These are phyloP conservation scores for Artemisia argyi DNA, from an alignment of 129 eudicot genomes.

Conservation along the genomic window DNA sequence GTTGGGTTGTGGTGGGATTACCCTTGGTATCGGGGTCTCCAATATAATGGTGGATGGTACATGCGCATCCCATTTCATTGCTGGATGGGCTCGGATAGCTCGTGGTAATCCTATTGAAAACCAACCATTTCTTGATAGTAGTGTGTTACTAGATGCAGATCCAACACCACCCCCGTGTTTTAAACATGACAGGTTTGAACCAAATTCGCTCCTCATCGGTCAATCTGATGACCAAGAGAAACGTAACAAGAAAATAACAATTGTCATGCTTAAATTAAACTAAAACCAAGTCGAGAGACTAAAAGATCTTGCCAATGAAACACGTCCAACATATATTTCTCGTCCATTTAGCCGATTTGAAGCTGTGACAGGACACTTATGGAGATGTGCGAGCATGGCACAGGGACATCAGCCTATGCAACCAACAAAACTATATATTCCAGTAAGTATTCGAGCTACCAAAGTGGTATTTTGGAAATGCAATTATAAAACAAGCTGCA, in stretches of 20 bases:
- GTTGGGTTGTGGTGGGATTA: constrained; percentile 23
- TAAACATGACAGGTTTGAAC: constrained; percentile 10
- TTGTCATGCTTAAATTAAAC: constrained; percentile 6
- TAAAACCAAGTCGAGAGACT: constrained; percentile 10
- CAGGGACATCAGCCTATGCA: constrained; percentile 14
- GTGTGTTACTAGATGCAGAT: background rate
- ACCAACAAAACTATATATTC: background rate
- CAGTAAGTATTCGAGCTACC: constrained; percentile 2
- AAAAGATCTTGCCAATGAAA: background rate
- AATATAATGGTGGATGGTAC: constrained; percentile 23
- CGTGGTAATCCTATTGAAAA: constrained; percentile 4
- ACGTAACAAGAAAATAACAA: constrained; percentile 9
- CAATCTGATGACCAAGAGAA: constrained; percentile 9
- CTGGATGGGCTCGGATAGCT: constrained; percentile 11
- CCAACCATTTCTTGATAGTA: constrained; percentile 13
- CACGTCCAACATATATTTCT: background rate
- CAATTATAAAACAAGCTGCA: constrained; percentile 8
- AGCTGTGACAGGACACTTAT: constrained; percentile 5
- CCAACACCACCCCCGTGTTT: constrained; percentile 16
- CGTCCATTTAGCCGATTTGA: constrained; percentile 18
- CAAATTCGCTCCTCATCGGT: constrained; percentile 4
- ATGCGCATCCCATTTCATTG: constrained; percentile 15
- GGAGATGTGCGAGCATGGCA: constrained; percentile 21
- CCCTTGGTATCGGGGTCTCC: constrained; percentile 5
- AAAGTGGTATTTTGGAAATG: constrained; percentile 18